phyloP scores from a whole-genome alignment of 2,329 filamentous ascomycete genomes.

The Calonectria henricotiae region DNA sequence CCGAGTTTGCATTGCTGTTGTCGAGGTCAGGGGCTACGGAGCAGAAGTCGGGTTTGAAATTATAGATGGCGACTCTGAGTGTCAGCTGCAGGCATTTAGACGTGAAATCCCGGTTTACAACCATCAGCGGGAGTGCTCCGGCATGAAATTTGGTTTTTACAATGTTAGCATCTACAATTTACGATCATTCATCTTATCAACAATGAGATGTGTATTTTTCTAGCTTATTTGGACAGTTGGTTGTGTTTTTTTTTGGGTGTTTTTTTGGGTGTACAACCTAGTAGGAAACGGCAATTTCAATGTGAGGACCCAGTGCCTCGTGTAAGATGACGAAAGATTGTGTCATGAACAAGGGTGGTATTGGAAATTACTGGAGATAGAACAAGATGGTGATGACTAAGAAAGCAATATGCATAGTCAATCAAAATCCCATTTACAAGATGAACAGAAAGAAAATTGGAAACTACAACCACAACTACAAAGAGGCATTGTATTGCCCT shows the following conservation, averaged over 20 bases:
- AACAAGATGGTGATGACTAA: too few relatives aligned
- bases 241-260: too few relatives aligned
- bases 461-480: background rate
- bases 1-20: background rate
- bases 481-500: too few relatives aligned
- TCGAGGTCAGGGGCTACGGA: background rate
- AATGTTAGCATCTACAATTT: background rate
- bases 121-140: background rate
- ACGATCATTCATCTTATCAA: background rate
- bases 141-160: conserved; percentile 2
- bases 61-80: background rate
- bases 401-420: background rate
- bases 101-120: conserved; percentile 4
- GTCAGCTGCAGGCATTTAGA: background rate
- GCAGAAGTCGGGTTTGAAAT: background rate
- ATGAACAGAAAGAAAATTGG: background rate
- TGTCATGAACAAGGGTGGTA: too few relatives aligned
- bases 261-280: too few relatives aligned
- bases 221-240: background rate
- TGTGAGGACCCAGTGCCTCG: too few relatives aligned
- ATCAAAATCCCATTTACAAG: background rate
- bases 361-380: too few relatives aligned
- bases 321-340: too few relatives aligned
- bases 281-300: too few relatives aligned
- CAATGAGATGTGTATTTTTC: background rate